These are phyloP conservation scores for Sclerotinia nivalis DNA, from an alignment of 2,329 filamentous ascomycete genomes.

Conservation along the genomic window DNA sequence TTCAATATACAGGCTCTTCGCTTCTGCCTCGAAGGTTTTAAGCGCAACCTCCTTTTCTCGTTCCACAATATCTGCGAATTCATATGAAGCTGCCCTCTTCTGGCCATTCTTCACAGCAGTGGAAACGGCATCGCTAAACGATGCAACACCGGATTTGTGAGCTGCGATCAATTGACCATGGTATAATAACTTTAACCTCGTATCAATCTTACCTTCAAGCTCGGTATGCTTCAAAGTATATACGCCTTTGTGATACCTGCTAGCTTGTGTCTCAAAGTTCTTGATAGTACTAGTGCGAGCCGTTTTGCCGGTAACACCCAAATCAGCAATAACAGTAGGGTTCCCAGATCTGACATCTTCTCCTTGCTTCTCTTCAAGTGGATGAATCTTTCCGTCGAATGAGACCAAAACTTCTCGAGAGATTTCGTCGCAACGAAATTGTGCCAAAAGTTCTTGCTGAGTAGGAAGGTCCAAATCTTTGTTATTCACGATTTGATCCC, in stretches of 20 bases:
- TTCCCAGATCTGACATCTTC: conserved; percentile 73
- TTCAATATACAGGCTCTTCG: conserved; percentile 71
- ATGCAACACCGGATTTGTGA: conserved; percentile 81
- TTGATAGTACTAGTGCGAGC: conserved; percentile 74
- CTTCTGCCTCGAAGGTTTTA: conserved; percentile 73
- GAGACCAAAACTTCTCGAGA: conserved; percentile 79
- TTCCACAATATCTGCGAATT: conserved; percentile 92
- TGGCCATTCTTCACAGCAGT: conserved; percentile 85
- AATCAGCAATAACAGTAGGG: conserved; percentile 68
- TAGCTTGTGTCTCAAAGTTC: conserved; percentile 87
- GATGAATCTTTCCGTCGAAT: conserved; percentile 80
- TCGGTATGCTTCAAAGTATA: conserved; percentile 84
- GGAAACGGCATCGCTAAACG: conserved; percentile 87
- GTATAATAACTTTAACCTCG: conserved; percentile 84
- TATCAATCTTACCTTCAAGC: conserved; percentile 82
- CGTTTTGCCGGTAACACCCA: conserved; percentile 71
- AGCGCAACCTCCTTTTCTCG: conserved; percentile 77
- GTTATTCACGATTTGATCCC: conserved; percentile 99
- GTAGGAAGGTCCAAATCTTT: conserved; percentile 96
- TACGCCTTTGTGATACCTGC: conserved; percentile 94
- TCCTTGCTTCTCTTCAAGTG: conserved; percentile 83
- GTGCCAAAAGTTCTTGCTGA: conserved; percentile 92
- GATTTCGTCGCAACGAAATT: conserved; percentile 98
- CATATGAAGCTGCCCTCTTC: conserved; percentile 86
- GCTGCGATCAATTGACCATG: conserved; percentile 83